Base-by-base conservation (phyloP, 257 asterid genomes). In the Anisodus tanguticus region DNA sequence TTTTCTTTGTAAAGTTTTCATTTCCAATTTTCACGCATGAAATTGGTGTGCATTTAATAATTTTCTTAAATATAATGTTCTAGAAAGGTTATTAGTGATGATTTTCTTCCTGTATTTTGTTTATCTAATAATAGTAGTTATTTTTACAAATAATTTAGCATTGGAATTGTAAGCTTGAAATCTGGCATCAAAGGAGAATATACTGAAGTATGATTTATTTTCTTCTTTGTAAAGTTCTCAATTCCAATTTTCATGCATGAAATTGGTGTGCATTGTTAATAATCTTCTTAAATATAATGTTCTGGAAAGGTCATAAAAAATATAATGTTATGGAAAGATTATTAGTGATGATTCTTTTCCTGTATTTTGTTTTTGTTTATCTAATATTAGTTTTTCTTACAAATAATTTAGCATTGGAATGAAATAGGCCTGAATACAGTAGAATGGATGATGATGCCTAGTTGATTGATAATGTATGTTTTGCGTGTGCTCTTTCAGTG, bases 381-480 rank as follows among this genome's bases (percentile, higher is more conserved):
- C 55, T 49, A 49, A 49, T 49, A n/a, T 9, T n/a, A 17, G 22
- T 58, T 5, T 6, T 58, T 58, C 5, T 15, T 19, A 62, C 43
- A 64, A 64, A 64, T 66, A 10, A 11, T 66, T 66, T 66, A 66
- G 47, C 3, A 35, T 66, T 66, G 9, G 19, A 66, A 11, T 31
- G 72, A 11, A 35, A 66, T 66, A 12, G 62, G 82, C 64, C 26
- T 77, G 26, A 13, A 31, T 77, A 39, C 26, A 53, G 45, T 53
- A 77, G 64, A 31, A 31, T 77, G 82, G 64, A 53, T 77, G 7
- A 53, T 53, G 63, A 53, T 53, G 64, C 64, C 26, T 53, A 26
- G 22, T 53, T 53, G 82, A 53, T 13, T 77, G 62, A 12, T 13
- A 76, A 53, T 76, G 45, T 76, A 2, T 51, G 64, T 53, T 53